Percentiles rank a stretch among this genome's conserved stretches.
phyloP scores from a whole-genome alignment of 768 basidiomycete genomes.

The Lactarius akahatsu region DNA sequence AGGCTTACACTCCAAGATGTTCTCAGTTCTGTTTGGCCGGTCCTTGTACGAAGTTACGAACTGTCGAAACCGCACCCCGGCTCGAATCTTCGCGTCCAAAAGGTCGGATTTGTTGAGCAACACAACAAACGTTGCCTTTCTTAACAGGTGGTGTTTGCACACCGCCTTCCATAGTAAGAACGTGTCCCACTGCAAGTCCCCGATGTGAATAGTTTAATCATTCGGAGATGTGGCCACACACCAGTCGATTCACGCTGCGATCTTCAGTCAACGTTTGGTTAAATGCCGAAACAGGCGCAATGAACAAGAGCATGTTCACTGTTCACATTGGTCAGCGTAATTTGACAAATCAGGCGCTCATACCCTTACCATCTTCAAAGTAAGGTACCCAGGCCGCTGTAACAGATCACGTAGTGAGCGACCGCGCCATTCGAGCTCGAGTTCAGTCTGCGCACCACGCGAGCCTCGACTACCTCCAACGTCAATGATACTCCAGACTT shows the following conservation, averaged over 20 bases:
- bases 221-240: slow-evolving; percentile 33
- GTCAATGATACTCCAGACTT: slow-evolving; percentile 65
- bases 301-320: slow-evolving; percentile 67
- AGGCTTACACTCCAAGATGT: slow-evolving; percentile 54
- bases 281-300: slow-evolving; percentile 64
- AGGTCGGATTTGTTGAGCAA: slow-evolving; percentile 66
- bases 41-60: slow-evolving; percentile 56
- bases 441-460: slow-evolving; percentile 42
- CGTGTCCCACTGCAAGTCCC: slow-evolving; percentile 47
- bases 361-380: slow-evolving; percentile 57
- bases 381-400: slow-evolving; percentile 66
- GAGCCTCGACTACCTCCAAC: slow-evolving; percentile 61
- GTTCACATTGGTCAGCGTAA: not conserved
- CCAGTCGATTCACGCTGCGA: slow-evolving; percentile 56
- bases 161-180: slow-evolving; percentile 59
- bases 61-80: slow-evolving; percentile 52
- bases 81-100: slow-evolving; percentile 50
- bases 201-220: slow-evolving; percentile 11
- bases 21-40: slow-evolving; percentile 50
- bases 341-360: not conserved
- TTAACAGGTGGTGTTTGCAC: slow-evolving; percentile 57
- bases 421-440: not conserved
- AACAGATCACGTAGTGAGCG: slow-evolving; percentile 5
- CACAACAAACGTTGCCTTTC: slow-evolving; percentile 53
- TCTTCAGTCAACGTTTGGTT: slow-evolving; percentile 64